Evolutionary conservation across 257 asterid species (phyloP).

Genomic region (Salvia hispanica): DNA sequence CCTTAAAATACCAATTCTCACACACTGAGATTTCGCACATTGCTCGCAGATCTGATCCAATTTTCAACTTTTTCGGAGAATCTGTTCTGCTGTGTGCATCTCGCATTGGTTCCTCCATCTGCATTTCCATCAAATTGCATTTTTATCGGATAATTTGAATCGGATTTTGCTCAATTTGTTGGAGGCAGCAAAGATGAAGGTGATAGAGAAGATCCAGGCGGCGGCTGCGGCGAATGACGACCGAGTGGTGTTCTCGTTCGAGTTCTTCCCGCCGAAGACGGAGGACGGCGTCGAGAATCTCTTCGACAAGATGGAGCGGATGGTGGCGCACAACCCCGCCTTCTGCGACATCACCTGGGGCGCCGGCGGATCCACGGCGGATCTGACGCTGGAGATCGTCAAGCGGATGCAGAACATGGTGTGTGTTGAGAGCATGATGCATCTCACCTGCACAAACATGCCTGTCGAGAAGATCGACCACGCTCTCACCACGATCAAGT

Average conservation of each 20-base stretch:
- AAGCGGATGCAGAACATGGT: slow-evolving; percentile 99
- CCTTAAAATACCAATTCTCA: slow-evolving; percentile 11
- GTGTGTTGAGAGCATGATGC: slow-evolving; percentile 99
- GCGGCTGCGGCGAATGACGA: slow-evolving; percentile 53
- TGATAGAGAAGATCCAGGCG: slow-evolving; percentile 80
- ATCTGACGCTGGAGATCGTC: slow-evolving; percentile 92
- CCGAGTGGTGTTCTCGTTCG: slow-evolving; percentile 84
- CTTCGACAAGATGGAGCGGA: slow-evolving; percentile 94
- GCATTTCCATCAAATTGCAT: background rate
- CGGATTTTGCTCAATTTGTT: slow-evolving; percentile 1
- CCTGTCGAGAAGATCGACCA: slow-evolving; percentile 96
- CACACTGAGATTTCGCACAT: background rate
- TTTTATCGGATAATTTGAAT: slow-evolving; percentile 8
- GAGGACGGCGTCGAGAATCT: slow-evolving; percentile 96
- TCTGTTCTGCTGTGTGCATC: slow-evolving; percentile 26
- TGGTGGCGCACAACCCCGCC: slow-evolving; percentile 88
- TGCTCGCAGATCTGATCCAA: slow-evolving; percentile 33
- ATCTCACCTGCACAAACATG: slow-evolving; percentile 96
- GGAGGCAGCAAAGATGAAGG: slow-evolving; percentile 66
- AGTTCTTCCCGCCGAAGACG: slow-evolving; percentile 97
- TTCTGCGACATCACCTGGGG: slow-evolving; percentile 99
- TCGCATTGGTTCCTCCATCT: slow-evolving; percentile 19
- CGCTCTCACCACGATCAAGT: slow-evolving; percentile 72
- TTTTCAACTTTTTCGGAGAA: background rate
- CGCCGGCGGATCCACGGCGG: slow-evolving; percentile 98